phyloP scores from a whole-genome alignment of 2,329 filamentous ascomycete species.

The Xylariaceae sp. region DNA sequence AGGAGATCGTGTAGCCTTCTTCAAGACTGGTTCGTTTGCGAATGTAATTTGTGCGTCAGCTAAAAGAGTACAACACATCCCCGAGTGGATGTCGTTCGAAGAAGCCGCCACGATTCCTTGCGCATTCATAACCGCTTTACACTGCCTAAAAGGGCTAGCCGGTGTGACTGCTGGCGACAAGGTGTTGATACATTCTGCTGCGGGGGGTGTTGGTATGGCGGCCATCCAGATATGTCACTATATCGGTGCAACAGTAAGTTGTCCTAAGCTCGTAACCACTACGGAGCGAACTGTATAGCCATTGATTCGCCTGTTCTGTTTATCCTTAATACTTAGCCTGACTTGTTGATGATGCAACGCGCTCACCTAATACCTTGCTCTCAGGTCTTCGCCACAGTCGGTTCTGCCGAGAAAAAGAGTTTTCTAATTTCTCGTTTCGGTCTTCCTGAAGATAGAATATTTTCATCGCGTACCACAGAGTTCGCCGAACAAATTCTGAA shows the following conservation, averaged over 20 bases:
- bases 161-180: neutral
- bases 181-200: conserved; percentile 18
- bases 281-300: too few species aligned
- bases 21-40: neutral
- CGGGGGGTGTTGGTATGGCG: conserved; percentile 15
- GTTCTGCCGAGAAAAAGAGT: conserved; percentile 19
- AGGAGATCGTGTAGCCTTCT: conserved; percentile 13
- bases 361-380: too few species aligned
- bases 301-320: too few species aligned
- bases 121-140: conserved; percentile 29
- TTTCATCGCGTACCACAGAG: conserved; percentile 25
- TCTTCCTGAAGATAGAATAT: conserved; percentile 31
- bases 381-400: conserved; percentile 19
- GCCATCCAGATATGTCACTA: conserved; percentile 4
- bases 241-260: too few species aligned
- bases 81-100: conserved; percentile 29
- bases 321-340: too few species aligned
- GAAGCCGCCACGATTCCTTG: conserved; percentile 32
- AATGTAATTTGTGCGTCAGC: conserved; percentile 1
- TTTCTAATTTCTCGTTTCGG: conserved; percentile 26
- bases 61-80: conserved; percentile 22
- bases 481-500: conserved; percentile 27
- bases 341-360: too few species aligned
- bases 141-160: conserved; percentile 26
- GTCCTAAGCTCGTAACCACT: too few species aligned